Evolutionary conservation across 495 filamentous ascomycete genomes (phyloP), one percentile per base, ranked within the genome.

Genomic region (Penicillium paxilli): DNA sequence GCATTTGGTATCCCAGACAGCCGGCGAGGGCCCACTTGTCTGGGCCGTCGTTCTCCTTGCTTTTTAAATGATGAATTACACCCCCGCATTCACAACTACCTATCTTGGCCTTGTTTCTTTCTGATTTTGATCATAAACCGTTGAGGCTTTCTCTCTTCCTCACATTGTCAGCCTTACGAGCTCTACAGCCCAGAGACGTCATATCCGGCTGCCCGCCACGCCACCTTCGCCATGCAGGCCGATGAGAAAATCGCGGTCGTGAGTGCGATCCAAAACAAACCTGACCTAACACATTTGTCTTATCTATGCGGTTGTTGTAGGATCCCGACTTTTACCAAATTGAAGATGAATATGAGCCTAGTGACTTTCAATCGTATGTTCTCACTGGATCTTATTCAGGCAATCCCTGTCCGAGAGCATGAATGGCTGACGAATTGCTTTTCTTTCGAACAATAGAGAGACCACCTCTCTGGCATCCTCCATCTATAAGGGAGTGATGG

Each of bases 291-390:
- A 20, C 4, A 38, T 19, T 38, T 19, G 17, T 12, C 35, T 38
- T 16, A 38, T 44, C 23, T 14, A 19, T 20, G 10, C 41, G 20
- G 20, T 44, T 20, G 41, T 20, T 38, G 7, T 24, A 44, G 41
- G 41, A 44, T 25, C 41, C 41, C 41, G 41, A 44, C 41, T 44
- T 23, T 44, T 44, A 44, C 14, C 20, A 22, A n/a, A 5, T 17
- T 11, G 20, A 44, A 14, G 19, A 44, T 25, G 41, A 22, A 4
- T 44, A 44, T 44, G 41, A 44, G 2, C 41, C 41, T 17, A 44
- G 41, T 6, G 41, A 44, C 20, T 44, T 44, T 20, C 41, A 44
- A 17, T 44, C 41, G 41, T 44, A 44, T n/a, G 41, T 44, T 14
- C 20, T 32, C 14, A 3, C 4, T 2, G 16, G 16, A 19, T 19